Evolutionary conservation across 73 alveolate genomes (phyloP).

Genomic region (Halteria grandinella): DNA sequence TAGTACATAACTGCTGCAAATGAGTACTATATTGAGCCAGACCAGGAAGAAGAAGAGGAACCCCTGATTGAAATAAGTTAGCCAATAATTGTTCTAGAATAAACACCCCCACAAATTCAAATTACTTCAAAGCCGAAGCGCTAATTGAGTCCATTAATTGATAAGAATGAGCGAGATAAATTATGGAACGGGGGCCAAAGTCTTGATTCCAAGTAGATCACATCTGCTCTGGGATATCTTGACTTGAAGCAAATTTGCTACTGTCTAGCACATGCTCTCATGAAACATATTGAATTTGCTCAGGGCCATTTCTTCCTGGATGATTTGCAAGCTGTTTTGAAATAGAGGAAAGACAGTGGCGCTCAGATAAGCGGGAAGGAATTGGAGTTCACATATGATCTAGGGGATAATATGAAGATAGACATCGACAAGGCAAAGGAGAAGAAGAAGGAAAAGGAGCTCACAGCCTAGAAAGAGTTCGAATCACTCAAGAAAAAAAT

Average conservation of each 20-base stretch:
- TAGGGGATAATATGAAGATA: slow-evolving; percentile 48
- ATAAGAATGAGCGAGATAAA: slow-evolving; percentile 51
- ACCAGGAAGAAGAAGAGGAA: not conserved
- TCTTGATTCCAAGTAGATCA: slow-evolving; percentile 58
- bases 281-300: slow-evolving; percentile 62
- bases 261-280: slow-evolving; percentile 62
- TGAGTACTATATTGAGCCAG: slow-evolving; percentile 5
- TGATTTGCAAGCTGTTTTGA: slow-evolving; percentile 40
- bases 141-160: slow-evolving; percentile 46
- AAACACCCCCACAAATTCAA: too few species aligned
- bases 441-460: slow-evolving; percentile 15
- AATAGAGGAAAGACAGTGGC: too few species aligned
- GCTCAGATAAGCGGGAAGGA: slow-evolving; percentile 3
- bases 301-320: slow-evolving; percentile 64
- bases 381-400: slow-evolving; percentile 58
- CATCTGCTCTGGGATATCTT: slow-evolving; percentile 66
- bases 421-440: slow-evolving; percentile 47
- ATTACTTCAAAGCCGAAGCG: slow-evolving; percentile 4
- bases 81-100: too few species aligned
- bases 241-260: slow-evolving; percentile 52
- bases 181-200: slow-evolving; percentile 59
- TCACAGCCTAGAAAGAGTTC: slow-evolving; percentile 4
- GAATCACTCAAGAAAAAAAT: slow-evolving; percentile 19
- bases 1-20: slow-evolving; percentile 11
- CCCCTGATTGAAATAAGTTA: too few species aligned